Evolutionary conservation across 768 basidiomycete species (phyloP).

Genomic region (Hericium coralloides): DNA sequence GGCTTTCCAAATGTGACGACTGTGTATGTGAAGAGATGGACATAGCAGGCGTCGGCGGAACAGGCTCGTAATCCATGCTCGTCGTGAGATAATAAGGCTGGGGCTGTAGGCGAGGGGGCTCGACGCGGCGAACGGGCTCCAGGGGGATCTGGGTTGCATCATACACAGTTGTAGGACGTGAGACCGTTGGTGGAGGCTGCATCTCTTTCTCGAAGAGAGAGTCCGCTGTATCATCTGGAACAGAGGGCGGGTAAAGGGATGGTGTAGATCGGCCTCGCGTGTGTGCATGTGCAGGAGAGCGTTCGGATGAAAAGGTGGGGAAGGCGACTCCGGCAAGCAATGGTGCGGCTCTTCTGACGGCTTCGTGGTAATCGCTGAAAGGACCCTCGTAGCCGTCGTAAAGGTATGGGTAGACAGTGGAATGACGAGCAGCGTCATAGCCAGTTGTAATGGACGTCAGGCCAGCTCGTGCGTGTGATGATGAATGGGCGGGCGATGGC

Average conservation of each 20-base stretch:
- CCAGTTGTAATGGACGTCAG: neutral
- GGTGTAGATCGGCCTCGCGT: conserved; percentile 12
- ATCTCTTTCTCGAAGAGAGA: conserved; percentile 4
- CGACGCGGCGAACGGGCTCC: neutral
- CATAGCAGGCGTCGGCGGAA: neutral
- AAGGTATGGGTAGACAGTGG: neutral
- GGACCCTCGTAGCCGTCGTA: conserved; percentile 7
- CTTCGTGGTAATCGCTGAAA: conserved; percentile 11
- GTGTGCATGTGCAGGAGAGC: neutral
- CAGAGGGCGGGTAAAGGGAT: conserved; percentile 17
- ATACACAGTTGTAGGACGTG: neutral
- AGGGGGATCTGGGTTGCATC: neutral
- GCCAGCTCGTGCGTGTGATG: neutral
- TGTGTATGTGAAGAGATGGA: neutral
- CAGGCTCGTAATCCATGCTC: neutral
- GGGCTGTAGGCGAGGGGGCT: neutral
- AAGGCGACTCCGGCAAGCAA: neutral
- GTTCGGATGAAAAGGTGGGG: neutral
- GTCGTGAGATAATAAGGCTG: neutral
- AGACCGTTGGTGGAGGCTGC: neutral
- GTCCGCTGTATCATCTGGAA: conserved; percentile 8
- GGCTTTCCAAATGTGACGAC: neutral
- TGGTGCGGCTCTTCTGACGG: neutral
- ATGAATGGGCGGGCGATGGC: neutral
- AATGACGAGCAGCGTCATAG: neutral